phyloP scores from a whole-genome alignment of 306 rosid species.

The Rosa chinensis region DNA sequence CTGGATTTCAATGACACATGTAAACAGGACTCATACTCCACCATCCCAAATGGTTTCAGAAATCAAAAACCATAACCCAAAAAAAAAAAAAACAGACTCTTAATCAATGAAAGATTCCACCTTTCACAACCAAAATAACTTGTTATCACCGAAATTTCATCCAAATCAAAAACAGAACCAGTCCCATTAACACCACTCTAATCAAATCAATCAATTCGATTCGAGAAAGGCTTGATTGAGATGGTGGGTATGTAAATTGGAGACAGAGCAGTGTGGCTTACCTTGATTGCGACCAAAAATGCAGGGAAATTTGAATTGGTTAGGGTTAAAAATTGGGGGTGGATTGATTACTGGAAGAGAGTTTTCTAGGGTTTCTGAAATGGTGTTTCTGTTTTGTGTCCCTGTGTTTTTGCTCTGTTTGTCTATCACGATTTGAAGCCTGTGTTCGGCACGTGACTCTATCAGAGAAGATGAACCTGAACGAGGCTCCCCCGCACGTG shows the following conservation, averaged over 20 bases:
- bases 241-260: not conserved
- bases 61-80: not conserved
- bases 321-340: not conserved
- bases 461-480: conserved; percentile 25
- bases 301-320: conserved; percentile 17
- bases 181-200: no score
- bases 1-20: not conserved
- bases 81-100: conserved; percentile 1
- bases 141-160: not conserved
- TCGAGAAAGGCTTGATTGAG: not conserved
- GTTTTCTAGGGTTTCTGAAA: conserved; percentile 35
- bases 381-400: not conserved
- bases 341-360: not conserved
- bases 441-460: conserved; percentile 54
- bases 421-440: conserved; percentile 20
- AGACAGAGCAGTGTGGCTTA: conserved; percentile 12
- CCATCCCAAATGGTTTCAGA: not conserved
- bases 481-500: conserved; percentile 41
- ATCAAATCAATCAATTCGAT: not conserved
- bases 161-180: not conserved
- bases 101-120: conserved; percentile 5
- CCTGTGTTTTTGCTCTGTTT: not conserved
- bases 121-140: conserved; percentile 5
- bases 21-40: not conserved
- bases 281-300: conserved; percentile 31